Evolutionary conservation across 2,329 filamentous ascomycete genomes (phyloP).

Genomic region (Aspergillus ochraceus): DNA sequence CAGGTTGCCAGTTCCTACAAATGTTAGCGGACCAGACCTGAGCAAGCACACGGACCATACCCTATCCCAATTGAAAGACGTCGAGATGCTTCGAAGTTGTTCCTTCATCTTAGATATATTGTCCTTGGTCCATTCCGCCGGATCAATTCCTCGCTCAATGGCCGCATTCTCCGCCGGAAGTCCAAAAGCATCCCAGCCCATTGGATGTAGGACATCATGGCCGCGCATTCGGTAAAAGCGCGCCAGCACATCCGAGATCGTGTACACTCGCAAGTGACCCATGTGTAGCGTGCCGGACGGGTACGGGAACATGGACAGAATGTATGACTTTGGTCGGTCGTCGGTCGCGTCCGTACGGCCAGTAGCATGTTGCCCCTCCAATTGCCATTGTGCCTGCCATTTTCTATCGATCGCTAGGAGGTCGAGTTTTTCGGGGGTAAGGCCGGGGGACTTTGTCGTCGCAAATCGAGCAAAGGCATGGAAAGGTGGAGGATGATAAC

Average conservation of each 20-base stretch:
- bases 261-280: conserved; percentile 85
- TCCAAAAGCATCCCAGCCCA: conserved; percentile 93
- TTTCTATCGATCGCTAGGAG: conserved; percentile 52
- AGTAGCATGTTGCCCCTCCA: conserved; percentile 11
- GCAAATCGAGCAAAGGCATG: conserved; percentile 23
- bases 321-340: conserved; percentile 56
- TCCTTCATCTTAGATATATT: conserved; percentile 86
- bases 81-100: conserved; percentile 77
- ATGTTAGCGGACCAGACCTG: conserved; percentile 6
- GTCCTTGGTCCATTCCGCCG: conserved; percentile 72
- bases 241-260: conserved; percentile 82
- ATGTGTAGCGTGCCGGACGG: conserved; percentile 84
- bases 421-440: conserved; percentile 34
- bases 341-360: conserved; percentile 3
- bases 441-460: conserved; percentile 21
- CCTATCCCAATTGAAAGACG: conserved; percentile 77
- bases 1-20: conserved; percentile 78
- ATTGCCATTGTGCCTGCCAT: conserved; percentile 55
- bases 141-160: conserved; percentile 76
- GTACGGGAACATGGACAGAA: conserved; percentile 92
- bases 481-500: conserved; percentile 9
- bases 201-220: conserved; percentile 76
- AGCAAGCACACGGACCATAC: conserved; percentile 50
- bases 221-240: conserved; percentile 75
- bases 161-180: conserved; percentile 90